Evolutionary conservation across 345 rosid genomes (phyloP).

Genomic region (Brassica napus): DNA sequence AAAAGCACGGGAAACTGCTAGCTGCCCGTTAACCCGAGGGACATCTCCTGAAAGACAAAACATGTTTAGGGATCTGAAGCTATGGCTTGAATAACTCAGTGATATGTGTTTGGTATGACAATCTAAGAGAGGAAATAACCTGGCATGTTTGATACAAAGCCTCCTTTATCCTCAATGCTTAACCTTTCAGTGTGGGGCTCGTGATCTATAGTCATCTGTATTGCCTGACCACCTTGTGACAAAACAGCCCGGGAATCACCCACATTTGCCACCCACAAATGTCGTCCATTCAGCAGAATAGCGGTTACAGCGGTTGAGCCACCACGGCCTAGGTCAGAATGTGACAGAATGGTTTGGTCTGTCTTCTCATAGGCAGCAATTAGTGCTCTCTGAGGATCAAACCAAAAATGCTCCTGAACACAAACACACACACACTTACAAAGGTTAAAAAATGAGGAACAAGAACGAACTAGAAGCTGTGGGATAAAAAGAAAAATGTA

Average conservation of each 20-base stretch:
- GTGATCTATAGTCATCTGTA: slow-evolving; percentile 62
- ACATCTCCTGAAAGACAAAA: slow-evolving; percentile 56
- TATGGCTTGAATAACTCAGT: neutral
- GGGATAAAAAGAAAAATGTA: neutral
- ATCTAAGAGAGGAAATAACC: slow-evolving; percentile 45
- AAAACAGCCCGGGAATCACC: slow-evolving; percentile 77
- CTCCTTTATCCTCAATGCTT: slow-evolving; percentile 63
- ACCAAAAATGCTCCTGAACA: slow-evolving; percentile 59
- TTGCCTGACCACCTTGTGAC: slow-evolving; percentile 57
- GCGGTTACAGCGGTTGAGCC: slow-evolving; percentile 85
- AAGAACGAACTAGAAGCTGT: neutral
- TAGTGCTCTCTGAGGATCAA: slow-evolving; percentile 47
- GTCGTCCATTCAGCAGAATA: slow-evolving; percentile 57
- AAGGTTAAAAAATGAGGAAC: neutral
- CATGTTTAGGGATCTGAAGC: neutral
- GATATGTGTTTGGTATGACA: neutral
- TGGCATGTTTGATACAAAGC: slow-evolving; percentile 82
- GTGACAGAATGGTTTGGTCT: slow-evolving; percentile 64
- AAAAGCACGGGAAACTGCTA: slow-evolving; percentile 74
- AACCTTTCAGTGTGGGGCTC: slow-evolving; percentile 70
- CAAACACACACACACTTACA: neutral
- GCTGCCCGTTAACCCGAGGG: slow-evolving; percentile 69
- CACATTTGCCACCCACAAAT: slow-evolving; percentile 66
- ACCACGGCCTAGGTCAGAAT: slow-evolving; percentile 66
- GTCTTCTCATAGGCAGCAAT: slow-evolving; percentile 62